Evolutionary conservation across 73 alveolate species (phyloP).

Genomic region (Paraurostyla sp.): DNA sequence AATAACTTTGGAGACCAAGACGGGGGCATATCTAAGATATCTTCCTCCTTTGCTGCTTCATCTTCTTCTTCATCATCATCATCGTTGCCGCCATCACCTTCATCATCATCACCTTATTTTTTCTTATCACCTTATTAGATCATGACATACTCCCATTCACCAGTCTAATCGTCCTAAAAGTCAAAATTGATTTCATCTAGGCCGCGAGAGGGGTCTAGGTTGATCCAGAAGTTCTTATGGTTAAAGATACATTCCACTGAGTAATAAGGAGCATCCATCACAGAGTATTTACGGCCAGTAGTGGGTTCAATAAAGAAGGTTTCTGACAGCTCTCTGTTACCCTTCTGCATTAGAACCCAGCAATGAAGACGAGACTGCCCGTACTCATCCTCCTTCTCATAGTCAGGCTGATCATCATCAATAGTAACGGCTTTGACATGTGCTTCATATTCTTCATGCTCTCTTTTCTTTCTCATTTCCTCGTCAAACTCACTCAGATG

Average conservation of each 20-base stretch:
- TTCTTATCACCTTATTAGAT: slow-evolving; percentile 78
- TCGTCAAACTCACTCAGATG: slow-evolving; percentile 85
- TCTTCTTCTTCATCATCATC: slow-evolving; percentile 79
- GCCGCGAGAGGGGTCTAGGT: slow-evolving; percentile 88
- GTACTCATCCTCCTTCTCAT: slow-evolving; percentile 87
- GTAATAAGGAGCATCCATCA: slow-evolving; percentile 90
- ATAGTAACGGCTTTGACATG: slow-evolving; percentile 86
- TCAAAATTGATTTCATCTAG: slow-evolving; percentile 72
- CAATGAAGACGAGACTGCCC: slow-evolving; percentile 93
- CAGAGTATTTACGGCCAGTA: slow-evolving; percentile 94
- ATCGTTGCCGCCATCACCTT: slow-evolving; percentile 81
- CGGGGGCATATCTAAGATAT: slow-evolving; percentile 96
- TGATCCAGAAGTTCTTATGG: slow-evolving; percentile 96
- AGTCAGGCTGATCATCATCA: slow-evolving; percentile 95
- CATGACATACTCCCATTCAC: slow-evolving; percentile 98
- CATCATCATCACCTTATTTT: slow-evolving; percentile 63
- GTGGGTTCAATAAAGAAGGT: slow-evolving; percentile 96
- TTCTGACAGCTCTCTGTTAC: slow-evolving; percentile 86
- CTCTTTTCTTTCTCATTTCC: slow-evolving; percentile 62
- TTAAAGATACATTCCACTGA: slow-evolving; percentile 96
- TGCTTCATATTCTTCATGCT: slow-evolving; percentile 75
- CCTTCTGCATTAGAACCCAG: slow-evolving; percentile 96
- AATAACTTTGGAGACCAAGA: slow-evolving; percentile 95
- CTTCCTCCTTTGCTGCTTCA: slow-evolving; percentile 79
- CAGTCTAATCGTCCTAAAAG: slow-evolving; percentile 81